phyloP scores from a whole-genome alignment of 1,284 basidiomycete species.

The Papiliotrema laurentii region DNA sequence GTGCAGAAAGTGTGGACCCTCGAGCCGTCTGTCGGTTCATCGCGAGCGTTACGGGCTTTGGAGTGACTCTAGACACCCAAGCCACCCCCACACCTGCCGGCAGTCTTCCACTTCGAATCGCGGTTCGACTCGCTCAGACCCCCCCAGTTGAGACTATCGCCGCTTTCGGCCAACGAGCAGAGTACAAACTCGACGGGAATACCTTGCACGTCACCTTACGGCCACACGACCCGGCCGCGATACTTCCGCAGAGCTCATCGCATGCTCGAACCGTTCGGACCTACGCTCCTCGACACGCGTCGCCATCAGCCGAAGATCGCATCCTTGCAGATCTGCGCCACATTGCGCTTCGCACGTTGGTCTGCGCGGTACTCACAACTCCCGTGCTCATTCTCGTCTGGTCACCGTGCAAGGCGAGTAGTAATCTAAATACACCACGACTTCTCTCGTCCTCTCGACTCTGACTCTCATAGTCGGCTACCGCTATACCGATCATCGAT shows the following conservation, averaged over 20 bases:
- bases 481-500: conserved; percentile 47
- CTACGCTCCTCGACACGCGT: conserved; percentile 4
- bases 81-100: background rate
- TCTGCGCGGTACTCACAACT: conserved; percentile 46
- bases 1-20: background rate
- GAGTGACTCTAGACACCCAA: background rate
- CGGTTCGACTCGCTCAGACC: background rate
- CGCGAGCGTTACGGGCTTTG: background rate
- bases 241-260: background rate
- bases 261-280: conserved; percentile 4
- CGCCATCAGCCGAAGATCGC: conserved; percentile 8
- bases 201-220: background rate
- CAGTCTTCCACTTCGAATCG: background rate
- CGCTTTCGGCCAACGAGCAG: background rate
- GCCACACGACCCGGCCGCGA: background rate
- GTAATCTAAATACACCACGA: conserved; percentile 47
- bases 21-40: background rate
- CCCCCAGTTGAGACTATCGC: background rate
- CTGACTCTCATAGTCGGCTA: conserved; percentile 49
- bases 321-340: conserved; percentile 26
- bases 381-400: conserved; percentile 52
- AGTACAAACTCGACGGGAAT: background rate
- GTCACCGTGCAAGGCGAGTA: too few relatives aligned
- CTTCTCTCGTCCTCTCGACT: conserved; percentile 49
- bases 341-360: conserved; percentile 41